A percentile compares a stretch with the other conserved stretches of the same genome.
Evolutionary conservation across 768 basidiomycete genomes (phyloP).

Genomic region (Suillus ampliporus): DNA sequence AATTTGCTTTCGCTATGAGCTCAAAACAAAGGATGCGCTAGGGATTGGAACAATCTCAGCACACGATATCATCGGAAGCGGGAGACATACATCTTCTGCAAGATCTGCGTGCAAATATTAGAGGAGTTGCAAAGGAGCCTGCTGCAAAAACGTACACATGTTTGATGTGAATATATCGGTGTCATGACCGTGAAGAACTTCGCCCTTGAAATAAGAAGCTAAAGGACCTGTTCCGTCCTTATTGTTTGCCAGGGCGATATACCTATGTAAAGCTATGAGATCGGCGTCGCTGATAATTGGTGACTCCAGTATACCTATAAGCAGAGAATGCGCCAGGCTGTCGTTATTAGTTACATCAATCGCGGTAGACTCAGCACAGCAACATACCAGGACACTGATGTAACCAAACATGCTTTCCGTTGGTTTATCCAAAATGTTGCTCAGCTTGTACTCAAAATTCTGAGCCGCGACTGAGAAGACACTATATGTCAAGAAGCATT

Average conservation of each 20-base stretch:
- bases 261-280: conserved; percentile 43
- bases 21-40: conserved; percentile 87
- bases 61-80: neutral
- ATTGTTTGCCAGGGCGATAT: conserved; percentile 90
- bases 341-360: conserved; percentile 17
- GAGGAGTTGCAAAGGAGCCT: conserved; percentile 1
- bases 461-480: conserved; percentile 77
- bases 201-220: conserved; percentile 97
- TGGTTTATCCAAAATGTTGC: conserved; percentile 90
- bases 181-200: conserved; percentile 80
- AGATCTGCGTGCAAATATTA: conserved; percentile 59
- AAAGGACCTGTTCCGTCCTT: conserved; percentile 82
- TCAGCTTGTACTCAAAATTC: conserved; percentile 95
- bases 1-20: conserved; percentile 76
- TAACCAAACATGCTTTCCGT: conserved; percentile 93
- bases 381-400: conserved; percentile 84
- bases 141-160: conserved; percentile 70
- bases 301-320: conserved; percentile 55
- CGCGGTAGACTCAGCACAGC: neutral
- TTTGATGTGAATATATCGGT: conserved; percentile 96
- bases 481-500: conserved; percentile 2
- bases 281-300: neutral
- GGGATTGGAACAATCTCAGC: conserved; percentile 26
- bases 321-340: conserved; percentile 96
- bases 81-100: conserved; percentile 77